Base-by-base conservation (phyloP, 306 rosid species). In the Cicer judaicum region DNA sequence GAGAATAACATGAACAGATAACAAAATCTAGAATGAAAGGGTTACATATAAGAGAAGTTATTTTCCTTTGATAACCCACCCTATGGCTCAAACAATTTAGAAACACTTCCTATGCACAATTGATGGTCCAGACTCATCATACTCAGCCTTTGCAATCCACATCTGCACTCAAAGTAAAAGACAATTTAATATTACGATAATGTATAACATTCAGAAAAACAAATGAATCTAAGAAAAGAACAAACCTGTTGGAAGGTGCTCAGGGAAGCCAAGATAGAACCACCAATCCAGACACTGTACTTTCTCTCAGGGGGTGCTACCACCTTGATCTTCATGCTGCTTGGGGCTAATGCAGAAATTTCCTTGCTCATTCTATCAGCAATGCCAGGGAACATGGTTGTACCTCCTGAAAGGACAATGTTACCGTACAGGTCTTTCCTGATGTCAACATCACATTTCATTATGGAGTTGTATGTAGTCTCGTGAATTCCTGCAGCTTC, bases 261-360 rank as follows among this genome's bases (percentile, higher is more conserved):
- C 0, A 85, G 82, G 10, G 89, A 85, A 46, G 89, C 89, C 63
- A 85, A 70, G 77, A 85, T 85, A 5, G 89, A 85, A 67, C 89
- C 89, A 53, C 89, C 89, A 64, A 82, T 85, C 89, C 89, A 85
- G 78, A 85, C 89, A 79, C 89, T 85, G 76, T 82, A 85, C 73
- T 85, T 82, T 48, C 89, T 85, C 77, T 85, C 89, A 8, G 89
- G 86, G 40, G 89, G 89, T 60, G 89, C 89, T 0, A 79, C 89
- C 42, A 85, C 89, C 84, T 85, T 82, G 82, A 85, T 79, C 82
- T 85, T 82, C 89, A 85, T 82, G 74, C 86, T 85, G 70, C 89
- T 79, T 0, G 89, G 89, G 14, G 89, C 89, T 6, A 85, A 59
- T 11, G 89, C 89, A 47, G 89, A 75, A 59, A 85, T 85, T 61